A percentile compares a stretch with the other conserved stretches of the same genome.
phyloP scores from a whole-genome alignment of 164 flowering plant species.

The Buxus sempervirens region DNA sequence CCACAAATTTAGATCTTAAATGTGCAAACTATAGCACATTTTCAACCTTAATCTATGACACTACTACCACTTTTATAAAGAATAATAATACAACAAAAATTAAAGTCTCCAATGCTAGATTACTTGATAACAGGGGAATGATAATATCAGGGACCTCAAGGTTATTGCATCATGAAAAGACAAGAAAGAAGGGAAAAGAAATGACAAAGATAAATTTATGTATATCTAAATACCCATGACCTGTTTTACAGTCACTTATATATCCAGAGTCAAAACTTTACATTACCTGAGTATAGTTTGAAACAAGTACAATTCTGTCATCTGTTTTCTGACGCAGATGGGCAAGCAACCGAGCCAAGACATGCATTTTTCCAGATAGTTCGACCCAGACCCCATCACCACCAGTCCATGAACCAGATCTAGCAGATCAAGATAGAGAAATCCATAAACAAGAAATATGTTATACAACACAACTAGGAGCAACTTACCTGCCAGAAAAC shows the following conservation, averaged over 20 bases:
- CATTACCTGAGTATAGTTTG: slow-evolving; percentile 94
- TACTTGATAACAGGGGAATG: not conserved
- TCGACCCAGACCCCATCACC: slow-evolving; percentile 98
- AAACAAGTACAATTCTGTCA: slow-evolving; percentile 94
- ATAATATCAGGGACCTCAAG: not conserved
- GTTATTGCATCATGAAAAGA: too few relatives aligned
- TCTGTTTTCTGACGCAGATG: slow-evolving; percentile 80
- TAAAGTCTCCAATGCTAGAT: not conserved
- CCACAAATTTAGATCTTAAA: too few relatives aligned
- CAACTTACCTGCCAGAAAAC: slow-evolving; percentile 83
- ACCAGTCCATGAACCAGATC: slow-evolving; percentile 97
- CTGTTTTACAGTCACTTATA: not conserved
- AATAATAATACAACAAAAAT: too few relatives aligned
- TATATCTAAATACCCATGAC: too few relatives aligned
- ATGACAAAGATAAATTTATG: too few relatives aligned
- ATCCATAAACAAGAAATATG: slow-evolving; percentile 4
- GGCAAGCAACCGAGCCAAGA: slow-evolving; percentile 82
- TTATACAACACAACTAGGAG: not conserved
- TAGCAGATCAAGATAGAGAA: slow-evolving; percentile 24
- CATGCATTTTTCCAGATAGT: slow-evolving; percentile 97
- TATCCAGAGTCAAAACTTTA: not conserved
- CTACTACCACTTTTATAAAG: not conserved
- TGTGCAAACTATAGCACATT: too few relatives aligned
- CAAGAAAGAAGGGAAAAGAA: too few relatives aligned
- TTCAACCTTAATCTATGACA: not conserved